Percentiles rank a stretch among this genome's conserved stretches.
Evolutionary conservation across 345 rosid species (phyloP).

Genomic region (Citrus glauca): DNA sequence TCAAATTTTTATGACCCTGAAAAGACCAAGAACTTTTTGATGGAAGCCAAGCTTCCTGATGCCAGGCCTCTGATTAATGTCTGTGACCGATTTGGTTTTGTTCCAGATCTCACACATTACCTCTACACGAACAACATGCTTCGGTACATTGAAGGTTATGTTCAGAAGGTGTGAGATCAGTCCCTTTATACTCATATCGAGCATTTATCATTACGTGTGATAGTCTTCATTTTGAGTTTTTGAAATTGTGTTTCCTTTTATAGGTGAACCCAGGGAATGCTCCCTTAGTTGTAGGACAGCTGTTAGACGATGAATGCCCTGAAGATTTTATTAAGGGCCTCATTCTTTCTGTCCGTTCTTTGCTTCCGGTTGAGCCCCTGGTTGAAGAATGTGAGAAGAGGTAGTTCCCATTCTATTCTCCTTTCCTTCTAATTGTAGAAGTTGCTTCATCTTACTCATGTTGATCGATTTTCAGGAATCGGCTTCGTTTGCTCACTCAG

Average conservation of each 20-base stretch:
- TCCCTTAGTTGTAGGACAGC: constrained; percentile 87
- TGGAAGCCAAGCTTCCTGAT: constrained; percentile 99
- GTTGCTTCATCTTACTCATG: constrained; percentile 18
- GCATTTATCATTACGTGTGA: not conserved
- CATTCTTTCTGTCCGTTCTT: constrained; percentile 81
- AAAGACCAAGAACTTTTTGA: constrained; percentile 93
- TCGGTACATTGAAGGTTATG: constrained; percentile 98
- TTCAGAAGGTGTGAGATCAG: constrained; percentile 72
- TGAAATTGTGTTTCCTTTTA: constrained; percentile 7
- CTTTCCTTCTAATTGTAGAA: constrained; percentile 2
- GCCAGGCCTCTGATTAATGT: constrained; percentile 98
- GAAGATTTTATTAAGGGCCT: constrained; percentile 99
- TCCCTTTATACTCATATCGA: not conserved
- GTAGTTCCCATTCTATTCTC: constrained; percentile 28
- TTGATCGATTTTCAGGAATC: constrained; percentile 60
- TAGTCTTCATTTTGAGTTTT: constrained; percentile 1
- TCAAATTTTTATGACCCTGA: constrained; percentile 94
- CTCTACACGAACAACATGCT: constrained; percentile 90
- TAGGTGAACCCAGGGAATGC: constrained; percentile 99
- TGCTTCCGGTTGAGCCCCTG: constrained; percentile 85
- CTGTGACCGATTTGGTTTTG: constrained; percentile 98
- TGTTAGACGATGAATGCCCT: constrained; percentile 96
- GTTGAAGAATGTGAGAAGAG: constrained; percentile 92
- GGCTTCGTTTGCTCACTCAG: constrained; percentile 98
- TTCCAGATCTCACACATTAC: constrained; percentile 95